Evolutionary conservation across 345 rosid species (phyloP).

Genomic region (Bretschneidera sinensis): DNA sequence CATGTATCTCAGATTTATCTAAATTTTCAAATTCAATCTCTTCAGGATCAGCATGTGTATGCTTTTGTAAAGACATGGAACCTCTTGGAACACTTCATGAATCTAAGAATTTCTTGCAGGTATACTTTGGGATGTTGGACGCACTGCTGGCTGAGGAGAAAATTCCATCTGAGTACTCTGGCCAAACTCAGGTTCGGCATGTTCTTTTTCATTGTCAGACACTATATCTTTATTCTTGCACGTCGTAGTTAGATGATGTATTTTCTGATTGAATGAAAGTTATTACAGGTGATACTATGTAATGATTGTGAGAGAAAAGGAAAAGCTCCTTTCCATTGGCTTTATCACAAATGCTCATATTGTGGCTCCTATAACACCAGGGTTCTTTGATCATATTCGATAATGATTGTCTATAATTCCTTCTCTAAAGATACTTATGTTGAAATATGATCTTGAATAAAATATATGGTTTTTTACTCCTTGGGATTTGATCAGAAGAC

Average conservation of each 20-base stretch:
- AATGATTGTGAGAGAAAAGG: conserved; percentile 74
- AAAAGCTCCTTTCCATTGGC: conserved; percentile 59
- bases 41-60: not conserved
- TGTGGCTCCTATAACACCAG: conserved; percentile 72
- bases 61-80: not conserved
- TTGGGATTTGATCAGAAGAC: not conserved
- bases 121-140: conserved; percentile 76
- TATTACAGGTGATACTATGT: conserved; percentile 50
- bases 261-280: conserved; percentile 3
- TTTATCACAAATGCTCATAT: conserved; percentile 52
- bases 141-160: conserved; percentile 66
- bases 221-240: not conserved
- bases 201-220: not conserved
- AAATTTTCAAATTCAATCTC: not conserved
- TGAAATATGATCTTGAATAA: not conserved
- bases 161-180: conserved; percentile 58
- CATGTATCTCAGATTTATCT: not conserved
- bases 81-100: conserved; percentile 2
- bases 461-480: not conserved
- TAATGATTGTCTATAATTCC: conserved; percentile 11
- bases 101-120: conserved; percentile 36
- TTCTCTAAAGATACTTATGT: conserved; percentile 3
- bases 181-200: conserved; percentile 59
- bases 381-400: conserved; percentile 26
- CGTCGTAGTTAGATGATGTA: not conserved